Evolutionary conservation across 2,329 filamentous ascomycete species (phyloP).

Genomic region (Phialocephala subalpina): DNA sequence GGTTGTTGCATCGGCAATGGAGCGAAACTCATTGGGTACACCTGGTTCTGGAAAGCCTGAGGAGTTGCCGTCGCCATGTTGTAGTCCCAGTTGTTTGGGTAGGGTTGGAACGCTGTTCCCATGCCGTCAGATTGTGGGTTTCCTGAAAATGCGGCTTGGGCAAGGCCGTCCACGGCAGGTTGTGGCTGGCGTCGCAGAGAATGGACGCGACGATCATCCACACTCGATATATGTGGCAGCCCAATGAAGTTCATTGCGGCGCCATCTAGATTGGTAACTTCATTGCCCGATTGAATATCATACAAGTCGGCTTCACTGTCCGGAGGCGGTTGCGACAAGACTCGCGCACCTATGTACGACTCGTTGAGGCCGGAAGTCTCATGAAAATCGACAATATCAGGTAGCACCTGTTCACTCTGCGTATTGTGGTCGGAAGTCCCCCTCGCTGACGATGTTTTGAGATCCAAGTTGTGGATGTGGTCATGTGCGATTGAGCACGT

Average conservation of each 20-base stretch:
- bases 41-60: not conserved
- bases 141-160: not conserved
- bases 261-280: not conserved
- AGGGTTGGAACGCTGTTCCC: not conserved
- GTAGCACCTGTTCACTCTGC: not conserved
- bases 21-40: not conserved
- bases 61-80: not conserved
- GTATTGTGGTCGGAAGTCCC: not conserved
- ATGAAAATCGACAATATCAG: not conserved
- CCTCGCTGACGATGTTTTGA: not conserved
- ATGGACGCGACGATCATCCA: not conserved
- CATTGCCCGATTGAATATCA: not conserved
- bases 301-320: not conserved
- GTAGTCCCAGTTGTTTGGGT: not conserved
- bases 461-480: not conserved
- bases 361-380: not conserved
- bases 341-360: not conserved
- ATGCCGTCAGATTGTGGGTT: not conserved
- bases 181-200: not conserved
- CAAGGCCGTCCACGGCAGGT: not conserved
- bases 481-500: not conserved
- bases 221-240: not conserved
- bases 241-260: constrained; percentile 1
- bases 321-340: not conserved
- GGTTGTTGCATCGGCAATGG: not conserved